These are phyloP conservation scores for Botrytis fragariae DNA, from an alignment of 2,329 filamentous ascomycete genomes.

Conservation along the genomic window DNA sequence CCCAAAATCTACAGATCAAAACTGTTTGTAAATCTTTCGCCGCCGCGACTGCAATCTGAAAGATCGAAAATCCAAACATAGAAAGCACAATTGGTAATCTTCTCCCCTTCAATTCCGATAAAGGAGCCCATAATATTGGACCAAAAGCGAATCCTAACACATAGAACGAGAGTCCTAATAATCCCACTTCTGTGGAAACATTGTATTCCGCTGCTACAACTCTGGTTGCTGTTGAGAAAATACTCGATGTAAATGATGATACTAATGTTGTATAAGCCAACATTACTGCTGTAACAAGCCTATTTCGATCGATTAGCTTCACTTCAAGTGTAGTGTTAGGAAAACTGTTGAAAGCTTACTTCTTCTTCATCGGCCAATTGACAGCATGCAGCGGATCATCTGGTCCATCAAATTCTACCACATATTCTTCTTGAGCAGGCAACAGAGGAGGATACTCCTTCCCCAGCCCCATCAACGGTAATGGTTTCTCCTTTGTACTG, in stretches of 20 bases:
- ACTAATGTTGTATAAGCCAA: constrained; percentile 72
- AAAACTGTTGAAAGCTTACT: constrained; percentile 48
- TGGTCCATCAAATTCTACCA: constrained; percentile 80
- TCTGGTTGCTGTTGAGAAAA: constrained; percentile 67
- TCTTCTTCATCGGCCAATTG: constrained; percentile 81
- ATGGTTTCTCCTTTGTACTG: constrained; percentile 44
- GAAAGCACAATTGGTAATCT: constrained; percentile 58
- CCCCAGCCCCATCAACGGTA: constrained; percentile 70
- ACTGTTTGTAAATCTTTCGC: constrained; percentile 68
- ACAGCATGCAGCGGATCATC: constrained; percentile 82
- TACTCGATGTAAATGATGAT: constrained; percentile 69
- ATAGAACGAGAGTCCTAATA: constrained; percentile 66
- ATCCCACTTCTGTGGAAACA: constrained; percentile 60
- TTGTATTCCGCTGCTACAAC: constrained; percentile 56
- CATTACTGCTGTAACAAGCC: constrained; percentile 62
- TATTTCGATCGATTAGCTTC: constrained; percentile 38
- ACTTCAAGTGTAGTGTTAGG: constrained; percentile 23
- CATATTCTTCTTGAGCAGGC: constrained; percentile 71
- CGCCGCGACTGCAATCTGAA: constrained; percentile 63
- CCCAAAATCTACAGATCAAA: constrained; percentile 70
- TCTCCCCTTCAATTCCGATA: constrained; percentile 70
- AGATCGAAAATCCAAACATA: constrained; percentile 69
- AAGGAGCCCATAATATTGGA: constrained; percentile 68
- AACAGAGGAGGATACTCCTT: constrained; percentile 70
- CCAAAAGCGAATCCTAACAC: constrained; percentile 72